Conservation (phyloP, 148 eudicot genomes). For the Simmondsia chinensis region DNA sequence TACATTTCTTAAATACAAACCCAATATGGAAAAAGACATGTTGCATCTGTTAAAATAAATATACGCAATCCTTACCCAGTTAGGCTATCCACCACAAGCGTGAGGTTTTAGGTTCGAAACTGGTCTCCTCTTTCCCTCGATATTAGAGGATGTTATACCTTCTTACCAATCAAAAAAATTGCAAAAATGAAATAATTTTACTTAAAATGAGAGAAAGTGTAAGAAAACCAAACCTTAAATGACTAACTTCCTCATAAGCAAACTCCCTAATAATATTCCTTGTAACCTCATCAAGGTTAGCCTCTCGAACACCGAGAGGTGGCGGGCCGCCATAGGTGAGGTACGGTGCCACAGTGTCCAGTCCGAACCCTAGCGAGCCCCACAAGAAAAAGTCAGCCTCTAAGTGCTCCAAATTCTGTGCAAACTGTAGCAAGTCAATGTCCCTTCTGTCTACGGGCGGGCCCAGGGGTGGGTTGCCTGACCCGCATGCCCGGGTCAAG, state of each 20-base stretch:
- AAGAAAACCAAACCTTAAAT: slow-evolving; percentile 66
- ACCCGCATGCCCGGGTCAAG: slow-evolving; percentile 14
- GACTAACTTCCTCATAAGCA: slow-evolving; percentile 67
- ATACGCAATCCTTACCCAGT: too few relatives aligned
- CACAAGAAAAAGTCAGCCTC: slow-evolving; percentile 64
- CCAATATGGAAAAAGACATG: too few relatives aligned
- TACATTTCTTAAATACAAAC: too few relatives aligned
- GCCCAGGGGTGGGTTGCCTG: slow-evolving; percentile 22
- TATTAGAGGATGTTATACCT: too few relatives aligned
- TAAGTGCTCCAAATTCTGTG: slow-evolving; percentile 52
- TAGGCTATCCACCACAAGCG: too few relatives aligned
- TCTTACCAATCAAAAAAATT: too few relatives aligned
- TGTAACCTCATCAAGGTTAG: slow-evolving; percentile 43
- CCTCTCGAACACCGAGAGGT: slow-evolving; percentile 61
- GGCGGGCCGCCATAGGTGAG: slow-evolving; percentile 62
- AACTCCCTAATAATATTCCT: slow-evolving; percentile 39
- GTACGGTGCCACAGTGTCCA: slow-evolving; percentile 52
- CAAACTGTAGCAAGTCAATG: slow-evolving; percentile 41
- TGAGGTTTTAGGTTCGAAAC: too few relatives aligned
- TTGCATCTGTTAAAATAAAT: too few relatives aligned
- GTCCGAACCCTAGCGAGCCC: slow-evolving; percentile 57
- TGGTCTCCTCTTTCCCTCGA: too few relatives aligned
- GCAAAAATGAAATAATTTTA: too few relatives aligned
- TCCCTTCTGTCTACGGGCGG: slow-evolving; percentile 36
- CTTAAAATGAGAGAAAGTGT: too few relatives aligned